Evolutionary conservation across 164 flowering plant species (phyloP).

Genomic region (Nymphaea colorata): DNA sequence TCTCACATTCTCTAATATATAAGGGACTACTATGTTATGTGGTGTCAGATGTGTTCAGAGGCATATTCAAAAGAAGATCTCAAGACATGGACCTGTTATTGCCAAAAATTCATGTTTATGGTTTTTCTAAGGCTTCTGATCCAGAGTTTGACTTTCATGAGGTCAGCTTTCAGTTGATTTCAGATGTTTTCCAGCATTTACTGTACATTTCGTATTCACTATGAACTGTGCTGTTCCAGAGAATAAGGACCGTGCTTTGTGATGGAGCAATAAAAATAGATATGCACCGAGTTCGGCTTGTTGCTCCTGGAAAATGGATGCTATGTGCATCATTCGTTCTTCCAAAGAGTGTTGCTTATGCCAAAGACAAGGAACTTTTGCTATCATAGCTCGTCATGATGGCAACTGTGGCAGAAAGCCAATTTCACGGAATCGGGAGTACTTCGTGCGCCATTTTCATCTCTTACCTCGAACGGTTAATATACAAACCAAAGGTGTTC

Average conservation of each 20-base stretch:
- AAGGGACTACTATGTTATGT: not conserved
- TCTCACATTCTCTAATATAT: too few relatives aligned
- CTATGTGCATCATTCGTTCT: constrained; percentile 79
- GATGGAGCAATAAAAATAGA: constrained; percentile 61
- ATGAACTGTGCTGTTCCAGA: constrained; percentile 28
- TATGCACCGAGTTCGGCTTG: constrained; percentile 75
- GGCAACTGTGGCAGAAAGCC: too few relatives aligned
- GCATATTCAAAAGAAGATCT: constrained; percentile 32
- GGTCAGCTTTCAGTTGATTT: constrained; percentile 24
- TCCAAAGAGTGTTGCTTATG: constrained; percentile 56
- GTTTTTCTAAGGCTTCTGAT: constrained; percentile 85
- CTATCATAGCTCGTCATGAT: not conserved
- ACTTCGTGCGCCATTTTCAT: too few relatives aligned
- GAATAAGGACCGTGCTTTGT: constrained; percentile 54
- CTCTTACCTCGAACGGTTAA: too few relatives aligned
- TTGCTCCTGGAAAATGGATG: constrained; percentile 98
- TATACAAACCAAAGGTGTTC: too few relatives aligned
- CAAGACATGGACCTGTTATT: constrained; percentile 17
- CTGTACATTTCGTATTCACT: not conserved
- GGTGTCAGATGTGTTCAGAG: constrained; percentile 64
- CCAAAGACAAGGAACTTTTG: constrained; percentile 7
- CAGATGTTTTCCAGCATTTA: not conserved
- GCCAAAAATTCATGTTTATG: constrained; percentile 85
- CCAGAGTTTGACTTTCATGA: constrained; percentile 85
- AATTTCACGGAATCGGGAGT: too few relatives aligned